A percentile compares a stretch with the other conserved stretches of the same genome.
phyloP scores from a whole-genome alignment of 2,329 filamentous ascomycete genomes.

The Fusarium fracticaudum region DNA sequence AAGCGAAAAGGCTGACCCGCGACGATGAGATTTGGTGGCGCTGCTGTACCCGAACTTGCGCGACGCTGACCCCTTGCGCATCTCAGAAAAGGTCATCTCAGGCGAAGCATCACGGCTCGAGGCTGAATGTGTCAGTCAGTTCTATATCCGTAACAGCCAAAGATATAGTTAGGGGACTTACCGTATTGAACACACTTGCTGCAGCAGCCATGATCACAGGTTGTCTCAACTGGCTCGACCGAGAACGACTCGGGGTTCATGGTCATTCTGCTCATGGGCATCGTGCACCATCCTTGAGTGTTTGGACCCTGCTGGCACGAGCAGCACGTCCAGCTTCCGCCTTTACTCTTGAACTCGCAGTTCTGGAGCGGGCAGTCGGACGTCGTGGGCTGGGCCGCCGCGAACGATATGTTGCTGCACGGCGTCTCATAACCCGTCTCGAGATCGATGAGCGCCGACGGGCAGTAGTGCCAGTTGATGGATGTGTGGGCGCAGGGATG shows the following conservation, averaged over 20 bases:
- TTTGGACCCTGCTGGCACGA: constrained; percentile 62
- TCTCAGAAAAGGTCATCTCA: constrained; percentile 50
- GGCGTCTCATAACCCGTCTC: constrained; percentile 60
- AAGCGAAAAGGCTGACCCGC: constrained; percentile 43
- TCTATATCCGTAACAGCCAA: not conserved
- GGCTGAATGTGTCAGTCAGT: constrained; percentile 34
- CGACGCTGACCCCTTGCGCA: constrained; percentile 49
- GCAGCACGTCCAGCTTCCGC: constrained; percentile 65
- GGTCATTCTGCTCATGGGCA: constrained; percentile 45
- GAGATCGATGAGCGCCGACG: constrained; percentile 56
- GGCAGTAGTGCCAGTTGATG: constrained; percentile 65
- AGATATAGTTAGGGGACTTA: constrained; percentile 29
- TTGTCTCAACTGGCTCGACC: constrained; percentile 50
- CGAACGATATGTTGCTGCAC: constrained; percentile 60
- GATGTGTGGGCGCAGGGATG: constrained; percentile 65
- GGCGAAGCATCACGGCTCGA: constrained; percentile 47
- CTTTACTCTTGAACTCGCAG: constrained; percentile 61
- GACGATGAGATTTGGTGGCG: constrained; percentile 45
- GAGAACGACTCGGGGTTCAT: constrained; percentile 47
- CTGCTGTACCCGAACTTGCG: constrained; percentile 50
- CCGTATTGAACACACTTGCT: constrained; percentile 56
- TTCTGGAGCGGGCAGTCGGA: constrained; percentile 59
- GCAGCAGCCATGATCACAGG: constrained; percentile 65
- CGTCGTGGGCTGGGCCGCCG: constrained; percentile 55
- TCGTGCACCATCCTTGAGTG: constrained; percentile 62